These are phyloP conservation scores for Bipolaris bicolor DNA, from an alignment of 2,329 filamentous ascomycete genomes.

Conservation along the genomic window DNA sequence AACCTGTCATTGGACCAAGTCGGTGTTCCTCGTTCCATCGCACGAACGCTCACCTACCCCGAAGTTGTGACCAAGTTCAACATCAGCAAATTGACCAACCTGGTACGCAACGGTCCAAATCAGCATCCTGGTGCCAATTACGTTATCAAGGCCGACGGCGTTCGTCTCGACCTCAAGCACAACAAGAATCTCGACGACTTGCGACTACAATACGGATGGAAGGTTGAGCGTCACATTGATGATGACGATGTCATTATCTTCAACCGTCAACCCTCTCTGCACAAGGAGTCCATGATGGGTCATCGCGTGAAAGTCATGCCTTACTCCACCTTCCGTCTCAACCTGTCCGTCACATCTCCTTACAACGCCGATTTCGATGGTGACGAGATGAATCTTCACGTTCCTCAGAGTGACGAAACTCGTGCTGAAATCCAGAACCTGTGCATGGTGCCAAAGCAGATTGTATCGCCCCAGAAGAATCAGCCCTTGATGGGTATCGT, in stretches of 20 bases:
- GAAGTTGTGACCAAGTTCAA: conserved; percentile 98
- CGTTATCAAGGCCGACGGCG: conserved; percentile 91
- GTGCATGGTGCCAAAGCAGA: conserved; percentile 97
- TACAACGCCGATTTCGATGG: conserved; percentile 99
- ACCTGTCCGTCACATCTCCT: conserved; percentile 94
- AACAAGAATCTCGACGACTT: conserved; percentile 88
- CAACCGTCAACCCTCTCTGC: conserved; percentile 97
- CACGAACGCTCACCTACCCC: conserved; percentile 90
- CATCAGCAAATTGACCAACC: conserved; percentile 85
- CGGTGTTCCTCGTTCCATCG: conserved; percentile 92
- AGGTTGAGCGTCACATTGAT: conserved; percentile 95
- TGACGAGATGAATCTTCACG: conserved; percentile 99
- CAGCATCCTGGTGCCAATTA: conserved; percentile 96
- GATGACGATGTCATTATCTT: conserved; percentile 99
- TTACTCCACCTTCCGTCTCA: conserved; percentile 97
- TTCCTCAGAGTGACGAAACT: conserved; percentile 96
- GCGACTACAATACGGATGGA: conserved; percentile 93
- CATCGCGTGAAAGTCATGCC: conserved; percentile 98
- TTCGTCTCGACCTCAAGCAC: conserved; percentile 91
- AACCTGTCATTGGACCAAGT: conserved; percentile 97
- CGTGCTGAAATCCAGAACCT: conserved; percentile 92
- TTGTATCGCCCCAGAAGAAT: conserved; percentile 97
- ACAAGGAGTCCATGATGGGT: conserved; percentile 99
- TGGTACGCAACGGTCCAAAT: conserved; percentile 92
- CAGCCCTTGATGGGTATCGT: conserved; percentile 99